Conservation (phyloP, 148 eudicot genomes). For the Polygonum aviculare region DNA sequence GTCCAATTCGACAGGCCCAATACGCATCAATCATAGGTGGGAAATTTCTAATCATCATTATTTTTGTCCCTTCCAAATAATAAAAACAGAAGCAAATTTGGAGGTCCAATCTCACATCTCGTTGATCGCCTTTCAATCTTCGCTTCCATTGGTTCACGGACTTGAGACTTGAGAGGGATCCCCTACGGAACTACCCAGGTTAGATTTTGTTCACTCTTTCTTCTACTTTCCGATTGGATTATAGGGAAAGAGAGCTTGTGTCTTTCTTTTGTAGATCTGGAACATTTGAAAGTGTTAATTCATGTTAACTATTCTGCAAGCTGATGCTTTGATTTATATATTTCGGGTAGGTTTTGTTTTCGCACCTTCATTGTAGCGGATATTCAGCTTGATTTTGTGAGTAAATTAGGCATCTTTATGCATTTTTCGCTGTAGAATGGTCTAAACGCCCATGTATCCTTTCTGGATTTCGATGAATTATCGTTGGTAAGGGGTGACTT, state of each 20-base stretch:
- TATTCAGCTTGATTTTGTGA: background rate
- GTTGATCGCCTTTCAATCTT: background rate
- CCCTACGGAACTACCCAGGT: background rate
- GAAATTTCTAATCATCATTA: background rate
- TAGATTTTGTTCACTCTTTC: background rate
- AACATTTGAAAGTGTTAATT: background rate
- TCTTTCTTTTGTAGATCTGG: background rate
- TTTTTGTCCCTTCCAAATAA: background rate
- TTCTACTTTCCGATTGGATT: background rate
- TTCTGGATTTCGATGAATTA: background rate
- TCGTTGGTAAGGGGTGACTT: background rate
- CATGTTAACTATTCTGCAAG: background rate
- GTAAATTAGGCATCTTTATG: background rate
- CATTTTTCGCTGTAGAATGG: background rate
- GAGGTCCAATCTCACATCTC: background rate
- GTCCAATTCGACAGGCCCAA: background rate
- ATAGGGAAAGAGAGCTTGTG: background rate
- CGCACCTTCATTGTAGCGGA: background rate
- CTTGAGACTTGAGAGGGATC: background rate
- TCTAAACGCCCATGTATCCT: background rate
- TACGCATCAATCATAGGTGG: background rate
- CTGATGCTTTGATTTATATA: background rate
- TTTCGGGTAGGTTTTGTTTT: background rate
- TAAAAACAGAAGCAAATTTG: background rate
- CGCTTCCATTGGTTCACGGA: background rate